Conservation (phyloP, 2,329 filamentous ascomycete genomes). For the Pestalotiopsis sp. region DNA sequence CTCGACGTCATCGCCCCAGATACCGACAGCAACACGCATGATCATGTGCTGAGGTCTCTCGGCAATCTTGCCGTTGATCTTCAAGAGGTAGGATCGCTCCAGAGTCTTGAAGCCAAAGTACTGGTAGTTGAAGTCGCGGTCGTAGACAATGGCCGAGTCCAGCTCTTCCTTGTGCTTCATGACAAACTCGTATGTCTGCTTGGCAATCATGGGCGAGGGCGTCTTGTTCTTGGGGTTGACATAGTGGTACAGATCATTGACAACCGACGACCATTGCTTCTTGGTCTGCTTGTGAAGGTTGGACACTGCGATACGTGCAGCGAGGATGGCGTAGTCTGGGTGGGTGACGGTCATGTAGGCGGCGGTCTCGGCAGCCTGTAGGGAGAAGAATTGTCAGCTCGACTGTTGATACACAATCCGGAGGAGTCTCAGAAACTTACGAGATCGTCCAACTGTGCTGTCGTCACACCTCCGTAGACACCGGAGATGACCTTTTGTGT, state of each 20-base stretch:
- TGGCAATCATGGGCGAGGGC: slow-evolving; percentile 90
- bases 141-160: slow-evolving; percentile 98
- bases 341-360: slow-evolving; percentile 99
- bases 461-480: slow-evolving; percentile 98
- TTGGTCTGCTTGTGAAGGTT: slow-evolving; percentile 99
- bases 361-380: slow-evolving; percentile 93
- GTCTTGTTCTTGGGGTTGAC: slow-evolving; percentile 90
- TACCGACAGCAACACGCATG: slow-evolving; percentile 97
- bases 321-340: slow-evolving; percentile 97
- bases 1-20: slow-evolving; percentile 94
- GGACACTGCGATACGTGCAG: slow-evolving; percentile 96
- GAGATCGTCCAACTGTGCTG: slow-evolving; percentile 93
- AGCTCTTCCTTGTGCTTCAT: slow-evolving; percentile 97
- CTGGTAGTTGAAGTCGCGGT: slow-evolving; percentile 99
- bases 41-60: slow-evolving; percentile 99
- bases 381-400: slow-evolving; percentile 19
- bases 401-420: slow-evolving; percentile 7
- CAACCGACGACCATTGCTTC: slow-evolving; percentile 98
- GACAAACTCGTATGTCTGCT: slow-evolving; percentile 86
- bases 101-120: slow-evolving; percentile 99
- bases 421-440: slow-evolving; percentile 56
- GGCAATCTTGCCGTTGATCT: slow-evolving; percentile 92
- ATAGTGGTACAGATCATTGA: slow-evolving; percentile 93
- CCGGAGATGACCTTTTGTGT: slow-evolving; percentile 99
- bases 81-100: slow-evolving; percentile 95